Conservation (phyloP, 495 filamentous ascomycete species). For the Chaetomium cochliodes region DNA sequence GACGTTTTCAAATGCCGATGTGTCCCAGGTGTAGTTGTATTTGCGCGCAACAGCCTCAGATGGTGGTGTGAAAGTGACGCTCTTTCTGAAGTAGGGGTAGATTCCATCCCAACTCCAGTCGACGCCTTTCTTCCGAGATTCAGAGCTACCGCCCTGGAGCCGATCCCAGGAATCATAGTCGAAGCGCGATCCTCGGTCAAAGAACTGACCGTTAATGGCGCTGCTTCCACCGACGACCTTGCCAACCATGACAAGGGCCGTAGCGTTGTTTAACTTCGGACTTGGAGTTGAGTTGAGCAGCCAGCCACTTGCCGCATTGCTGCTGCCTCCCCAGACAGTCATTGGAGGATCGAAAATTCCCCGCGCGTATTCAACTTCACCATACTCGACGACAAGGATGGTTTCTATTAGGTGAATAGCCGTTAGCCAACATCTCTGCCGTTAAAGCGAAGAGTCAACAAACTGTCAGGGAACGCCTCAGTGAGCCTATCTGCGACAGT, state of each 20-base stretch:
- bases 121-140: not conserved
- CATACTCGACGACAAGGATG: constrained; percentile 45
- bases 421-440: not conserved
- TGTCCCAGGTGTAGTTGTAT: constrained; percentile 28
- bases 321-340: constrained; percentile 9
- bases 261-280: constrained; percentile 30
- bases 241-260: constrained; percentile 34
- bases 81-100: constrained; percentile 44
- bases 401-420: constrained; percentile 28
- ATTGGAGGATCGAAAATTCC: constrained; percentile 25
- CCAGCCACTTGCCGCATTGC: constrained; percentile 4
- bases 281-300: constrained; percentile 10
- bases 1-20: constrained; percentile 19
- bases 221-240: constrained; percentile 45
- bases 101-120: constrained; percentile 41
- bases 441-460: not conserved
- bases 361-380: constrained; percentile 31
- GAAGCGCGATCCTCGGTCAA: constrained; percentile 34
- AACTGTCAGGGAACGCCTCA: constrained; percentile 27
- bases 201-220: constrained; percentile 44
- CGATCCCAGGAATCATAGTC: constrained; percentile 54
- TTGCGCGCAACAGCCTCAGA: constrained; percentile 8
- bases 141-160: constrained; percentile 41
- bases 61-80: constrained; percentile 32
- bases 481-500: constrained; percentile 42